Evolutionary conservation across 345 rosid species (phyloP).

Genomic region (Murraya koenigii): DNA sequence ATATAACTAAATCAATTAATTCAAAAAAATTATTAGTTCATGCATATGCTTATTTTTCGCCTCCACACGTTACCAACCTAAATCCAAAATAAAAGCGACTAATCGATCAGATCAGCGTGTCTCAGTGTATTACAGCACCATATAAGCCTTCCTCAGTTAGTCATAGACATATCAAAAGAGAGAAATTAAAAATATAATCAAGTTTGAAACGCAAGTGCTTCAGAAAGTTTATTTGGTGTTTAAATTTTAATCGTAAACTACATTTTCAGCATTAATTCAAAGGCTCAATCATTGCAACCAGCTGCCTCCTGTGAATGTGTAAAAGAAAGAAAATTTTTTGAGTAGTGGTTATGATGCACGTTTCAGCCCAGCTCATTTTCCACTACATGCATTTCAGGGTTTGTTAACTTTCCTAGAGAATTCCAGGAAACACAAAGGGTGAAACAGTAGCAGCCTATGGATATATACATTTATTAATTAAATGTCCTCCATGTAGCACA

Average conservation of each 20-base stretch:
- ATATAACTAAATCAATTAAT: background rate
- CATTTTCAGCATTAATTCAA: background rate
- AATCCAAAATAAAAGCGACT: constrained; percentile 9
- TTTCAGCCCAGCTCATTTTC: background rate
- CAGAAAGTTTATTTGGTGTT: background rate
- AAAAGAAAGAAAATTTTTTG: background rate
- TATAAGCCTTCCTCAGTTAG: constrained; percentile 38
- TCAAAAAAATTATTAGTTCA: no score
- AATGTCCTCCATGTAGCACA: no score
- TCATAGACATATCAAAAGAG: background rate
- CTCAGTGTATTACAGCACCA: constrained; percentile 5
- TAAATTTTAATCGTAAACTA: background rate
- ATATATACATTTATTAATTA: no score
- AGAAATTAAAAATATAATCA: background rate
- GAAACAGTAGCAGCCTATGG: background rate
- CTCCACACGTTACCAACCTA: background rate
- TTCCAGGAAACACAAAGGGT: background rate
- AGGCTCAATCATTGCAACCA: constrained; percentile 5
- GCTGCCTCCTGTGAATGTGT: background rate
- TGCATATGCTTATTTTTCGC: background rate
- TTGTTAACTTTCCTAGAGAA: background rate
- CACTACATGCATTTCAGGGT: background rate
- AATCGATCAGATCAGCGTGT: background rate
- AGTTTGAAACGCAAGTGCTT: constrained; percentile 24
- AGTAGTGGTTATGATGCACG: background rate